These are phyloP conservation scores for Diutina mesorugosa DNA, from an alignment of 1,139 yeast species.

Conservation along the genomic window DNA sequence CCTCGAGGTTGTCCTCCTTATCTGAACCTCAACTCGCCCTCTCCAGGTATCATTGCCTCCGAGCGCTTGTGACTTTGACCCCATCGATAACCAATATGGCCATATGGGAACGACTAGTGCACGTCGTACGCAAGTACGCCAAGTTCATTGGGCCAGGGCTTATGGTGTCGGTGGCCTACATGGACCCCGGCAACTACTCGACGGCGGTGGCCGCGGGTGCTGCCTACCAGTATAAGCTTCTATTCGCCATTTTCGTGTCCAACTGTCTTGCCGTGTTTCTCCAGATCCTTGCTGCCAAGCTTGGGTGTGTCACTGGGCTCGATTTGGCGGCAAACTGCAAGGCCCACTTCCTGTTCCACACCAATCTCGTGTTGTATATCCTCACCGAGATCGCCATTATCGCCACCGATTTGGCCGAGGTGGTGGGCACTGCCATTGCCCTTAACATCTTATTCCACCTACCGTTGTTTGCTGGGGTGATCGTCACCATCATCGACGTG, in stretches of 20 bases:
- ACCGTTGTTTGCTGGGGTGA: constrained; percentile 8
- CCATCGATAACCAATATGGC: neutral
- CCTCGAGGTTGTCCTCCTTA: too few species aligned
- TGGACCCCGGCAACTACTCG: constrained; percentile 82
- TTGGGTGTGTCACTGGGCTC: constrained; percentile 80
- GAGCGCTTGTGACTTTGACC: neutral
- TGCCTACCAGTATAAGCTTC: constrained; percentile 43
- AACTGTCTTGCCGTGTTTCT: constrained; percentile 63
- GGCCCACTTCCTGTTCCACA: constrained; percentile 49
- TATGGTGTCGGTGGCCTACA: constrained; percentile 66
- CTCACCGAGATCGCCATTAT: constrained; percentile 69
- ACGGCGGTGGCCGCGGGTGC: constrained; percentile 77
- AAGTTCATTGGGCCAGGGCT: constrained; percentile 59
- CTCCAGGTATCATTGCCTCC: neutral
- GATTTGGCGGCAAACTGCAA: constrained; percentile 84
- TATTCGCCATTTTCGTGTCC: constrained; percentile 55
- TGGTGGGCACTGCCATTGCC: constrained; percentile 10
- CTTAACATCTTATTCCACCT: constrained; percentile 8
- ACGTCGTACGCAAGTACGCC: constrained; percentile 1
- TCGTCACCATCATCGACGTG: constrained; percentile 9
- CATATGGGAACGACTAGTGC: neutral
- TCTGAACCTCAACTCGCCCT: neutral
- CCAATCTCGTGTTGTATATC: constrained; percentile 51
- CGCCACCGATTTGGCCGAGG: constrained; percentile 10
- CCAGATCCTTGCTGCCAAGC: constrained; percentile 58